Conservation (phyloP, 768 basidiomycete genomes). For the Lentinus brumalis region DNA sequence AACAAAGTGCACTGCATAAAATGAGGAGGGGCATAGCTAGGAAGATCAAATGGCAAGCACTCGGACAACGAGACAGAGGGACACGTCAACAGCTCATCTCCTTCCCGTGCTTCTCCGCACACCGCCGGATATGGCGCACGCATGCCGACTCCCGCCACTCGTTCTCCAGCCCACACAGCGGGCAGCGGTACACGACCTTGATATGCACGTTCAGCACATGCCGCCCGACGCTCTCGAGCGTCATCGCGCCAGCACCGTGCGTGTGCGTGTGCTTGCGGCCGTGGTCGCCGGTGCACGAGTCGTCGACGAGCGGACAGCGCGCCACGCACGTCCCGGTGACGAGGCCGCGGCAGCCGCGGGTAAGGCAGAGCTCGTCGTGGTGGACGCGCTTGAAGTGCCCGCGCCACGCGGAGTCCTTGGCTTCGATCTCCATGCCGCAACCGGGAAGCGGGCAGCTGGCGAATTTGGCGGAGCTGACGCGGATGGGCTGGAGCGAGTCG, state of each 20-base stretch:
- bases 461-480: not conserved
- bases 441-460: constrained; percentile 5
- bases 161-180: constrained; percentile 8
- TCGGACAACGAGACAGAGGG: not conserved
- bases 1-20: not conserved
- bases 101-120: not conserved
- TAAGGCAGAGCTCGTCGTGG: constrained; percentile 8
- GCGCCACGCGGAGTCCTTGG: constrained; percentile 7
- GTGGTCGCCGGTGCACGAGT: not conserved
- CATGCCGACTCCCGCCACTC: constrained; percentile 12
- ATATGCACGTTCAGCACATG: constrained; percentile 12
- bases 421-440: not conserved
- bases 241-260: not conserved
- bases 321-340: constrained; percentile 2
- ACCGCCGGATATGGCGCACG: constrained; percentile 7
- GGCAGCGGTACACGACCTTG: not conserved
- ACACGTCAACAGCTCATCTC: not conserved
- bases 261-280: not conserved
- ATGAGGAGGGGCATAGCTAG: not conserved
- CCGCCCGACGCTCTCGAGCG: constrained; percentile 11
- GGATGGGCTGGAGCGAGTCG: constrained; percentile 1
- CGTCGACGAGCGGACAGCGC: not conserved
- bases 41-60: too few species aligned
- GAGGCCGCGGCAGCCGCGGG: not conserved
- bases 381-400: not conserved